Conservation (phyloP, 257 asterid species). For the Penstemon barbatus region DNA sequence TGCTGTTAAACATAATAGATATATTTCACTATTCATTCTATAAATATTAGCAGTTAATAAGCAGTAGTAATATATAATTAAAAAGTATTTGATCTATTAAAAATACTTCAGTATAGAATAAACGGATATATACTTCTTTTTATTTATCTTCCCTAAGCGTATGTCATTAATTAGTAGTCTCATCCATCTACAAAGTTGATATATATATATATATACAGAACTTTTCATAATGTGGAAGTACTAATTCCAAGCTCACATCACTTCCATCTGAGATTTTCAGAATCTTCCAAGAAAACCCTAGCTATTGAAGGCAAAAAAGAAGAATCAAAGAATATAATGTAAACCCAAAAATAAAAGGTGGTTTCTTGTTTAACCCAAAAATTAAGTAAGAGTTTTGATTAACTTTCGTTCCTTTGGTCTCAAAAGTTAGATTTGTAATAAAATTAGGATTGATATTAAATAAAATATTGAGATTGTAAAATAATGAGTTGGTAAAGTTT, state of each 20-base stretch:
- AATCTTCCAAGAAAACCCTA: conserved; percentile 52
- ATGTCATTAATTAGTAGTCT: neutral
- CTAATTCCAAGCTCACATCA: conserved; percentile 26
- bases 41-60: too few species aligned
- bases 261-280: conserved; percentile 27
- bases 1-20: too few species aligned
- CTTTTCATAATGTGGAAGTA: neutral
- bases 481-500: too few species aligned
- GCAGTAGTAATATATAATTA: too few species aligned
- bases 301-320: neutral
- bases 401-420: neutral
- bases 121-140: too few species aligned
- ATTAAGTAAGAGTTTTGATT: neutral
- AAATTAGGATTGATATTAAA: too few species aligned
- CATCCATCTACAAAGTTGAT: neutral
- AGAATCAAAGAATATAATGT: neutral
- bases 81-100: too few species aligned
- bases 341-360: neutral
- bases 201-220: neutral
- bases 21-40: too few species aligned
- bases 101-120: too few species aligned
- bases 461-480: too few species aligned
- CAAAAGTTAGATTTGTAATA: too few species aligned
- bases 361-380: conserved; percentile 5
- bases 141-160: neutral